Conservation (phyloP, 768 basidiomycete genomes). For the Suillus plorans region DNA sequence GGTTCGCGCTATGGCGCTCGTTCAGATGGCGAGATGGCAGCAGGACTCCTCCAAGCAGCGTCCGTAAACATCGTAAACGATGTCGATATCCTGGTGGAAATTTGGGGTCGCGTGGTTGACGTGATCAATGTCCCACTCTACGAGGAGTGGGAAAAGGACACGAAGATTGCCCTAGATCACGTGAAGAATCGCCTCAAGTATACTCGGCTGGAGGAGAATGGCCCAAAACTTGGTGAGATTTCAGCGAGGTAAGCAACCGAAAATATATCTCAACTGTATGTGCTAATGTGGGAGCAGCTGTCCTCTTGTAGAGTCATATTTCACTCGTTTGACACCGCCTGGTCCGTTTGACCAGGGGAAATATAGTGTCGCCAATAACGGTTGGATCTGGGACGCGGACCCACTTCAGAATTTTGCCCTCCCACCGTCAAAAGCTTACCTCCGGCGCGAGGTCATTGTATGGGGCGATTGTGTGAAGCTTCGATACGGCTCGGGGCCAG, state of each 20-base stretch:
- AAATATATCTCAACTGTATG: background rate
- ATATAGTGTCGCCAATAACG: constrained; percentile 93
- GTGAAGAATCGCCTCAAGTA: constrained; percentile 79
- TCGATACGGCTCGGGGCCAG: constrained; percentile 80
- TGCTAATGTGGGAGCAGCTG: constrained; percentile 43
- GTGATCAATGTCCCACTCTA: constrained; percentile 89
- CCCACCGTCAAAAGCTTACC: constrained; percentile 88
- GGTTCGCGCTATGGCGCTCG: constrained; percentile 66
- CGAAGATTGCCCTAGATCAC: constrained; percentile 66
- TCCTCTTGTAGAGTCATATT: constrained; percentile 89
- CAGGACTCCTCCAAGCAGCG: constrained; percentile 73
- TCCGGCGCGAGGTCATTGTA: constrained; percentile 93
- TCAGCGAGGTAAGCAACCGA: constrained; percentile 36
- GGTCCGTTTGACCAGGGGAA: constrained; percentile 49
- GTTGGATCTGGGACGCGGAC: constrained; percentile 98
- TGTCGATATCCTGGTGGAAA: constrained; percentile 56
- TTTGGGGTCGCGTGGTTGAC: constrained; percentile 79
- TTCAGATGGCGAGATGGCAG: constrained; percentile 64
- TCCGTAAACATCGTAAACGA: constrained; percentile 48
- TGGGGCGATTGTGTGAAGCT: constrained; percentile 99
- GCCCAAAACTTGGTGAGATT: constrained; percentile 83
- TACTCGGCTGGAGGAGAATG: constrained; percentile 75
- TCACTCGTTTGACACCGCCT: constrained; percentile 72
- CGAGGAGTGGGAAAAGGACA: constrained; percentile 82
- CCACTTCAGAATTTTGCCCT: constrained; percentile 94